Evolutionary conservation across 441 rosid genomes (phyloP).

Genomic region (Populus hybrid): DNA sequence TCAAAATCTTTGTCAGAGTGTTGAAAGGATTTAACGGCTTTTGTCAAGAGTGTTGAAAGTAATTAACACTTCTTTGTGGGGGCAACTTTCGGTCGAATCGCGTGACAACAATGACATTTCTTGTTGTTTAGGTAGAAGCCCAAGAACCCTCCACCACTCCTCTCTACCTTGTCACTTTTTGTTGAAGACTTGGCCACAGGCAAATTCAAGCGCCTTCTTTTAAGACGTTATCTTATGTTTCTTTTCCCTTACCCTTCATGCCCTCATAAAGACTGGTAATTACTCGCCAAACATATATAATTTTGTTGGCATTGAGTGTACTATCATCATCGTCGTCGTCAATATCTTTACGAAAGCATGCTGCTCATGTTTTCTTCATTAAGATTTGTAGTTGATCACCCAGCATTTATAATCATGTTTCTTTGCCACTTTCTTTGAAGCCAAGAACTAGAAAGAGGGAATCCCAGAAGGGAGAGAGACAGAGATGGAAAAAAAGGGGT

Average conservation of each 20-base stretch:
- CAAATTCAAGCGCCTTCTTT: background rate
- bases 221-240: background rate
- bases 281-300: background rate
- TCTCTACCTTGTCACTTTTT: constrained; percentile 16
- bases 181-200: background rate
- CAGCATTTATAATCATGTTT: background rate
- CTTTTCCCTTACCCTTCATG: background rate
- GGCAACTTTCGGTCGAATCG: constrained; percentile 33
- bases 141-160: background rate
- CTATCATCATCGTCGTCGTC: background rate
- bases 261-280: background rate
- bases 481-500: background rate
- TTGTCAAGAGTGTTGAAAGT: background rate
- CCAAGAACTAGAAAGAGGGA: background rate
- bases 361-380: background rate
- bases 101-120: constrained; percentile 47
- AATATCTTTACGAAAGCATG: background rate
- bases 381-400: background rate
- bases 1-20: too few relatives aligned
- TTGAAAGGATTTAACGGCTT: too few relatives aligned
- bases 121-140: constrained; percentile 40
- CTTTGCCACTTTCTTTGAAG: background rate
- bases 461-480: background rate
- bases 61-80: constrained; percentile 23
- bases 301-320: background rate